Evolutionary conservation across 352 stramenopile genomes (phyloP), one percentile per base, ranked within the genome.

Genomic region (Globisporangium uncinulatum): DNA sequence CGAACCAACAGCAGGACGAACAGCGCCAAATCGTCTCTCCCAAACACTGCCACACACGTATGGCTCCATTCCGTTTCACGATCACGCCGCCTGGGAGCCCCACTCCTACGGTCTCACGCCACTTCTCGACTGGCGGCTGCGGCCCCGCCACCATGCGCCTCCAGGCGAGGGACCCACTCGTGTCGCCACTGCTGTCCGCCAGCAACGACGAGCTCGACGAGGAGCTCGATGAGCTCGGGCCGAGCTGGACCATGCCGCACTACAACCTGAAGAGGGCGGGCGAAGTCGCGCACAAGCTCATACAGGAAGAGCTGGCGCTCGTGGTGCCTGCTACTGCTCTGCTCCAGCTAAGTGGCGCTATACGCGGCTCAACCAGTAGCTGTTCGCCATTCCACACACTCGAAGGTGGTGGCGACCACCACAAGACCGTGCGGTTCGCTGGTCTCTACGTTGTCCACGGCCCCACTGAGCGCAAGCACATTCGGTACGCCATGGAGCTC

Each of bases 401-500:
- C 24, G 24, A 29, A 29, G 24, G 24, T 29, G n/a, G n/a, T n/a
- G n/a, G n/a, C n/a, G n/a, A n/a, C 52, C 44, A 59, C 11, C 34
- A 51, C 51, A 76, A 79, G 50, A 64, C 67, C 62, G 74, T 78
- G 54, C 70, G 74, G 43, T 84, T 84, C 19, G 51, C 69, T 5
- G 74, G 74, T 11, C 62, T 87, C 31, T 84, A 78, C 47, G 67
- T 87, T 19, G 79, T 89, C 8, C 69, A 74, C 37, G 76, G 79
- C 6, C 64, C 76, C 4, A 83, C 79, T 0, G 67, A 73, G 51
- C 62, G 65, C 13, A 73, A 72, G 9, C 74, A 87, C 54, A 65
- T 87, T 45, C 77, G 76, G 17, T 89, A 89, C 59, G 76, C 75
- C 19, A 89, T 89, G 79, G 73, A 85, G 36, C 56, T 89, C 32